These are phyloP conservation scores for Starmerella stigmatis DNA, from an alignment of 805 yeast species.

Conservation along the genomic window DNA sequence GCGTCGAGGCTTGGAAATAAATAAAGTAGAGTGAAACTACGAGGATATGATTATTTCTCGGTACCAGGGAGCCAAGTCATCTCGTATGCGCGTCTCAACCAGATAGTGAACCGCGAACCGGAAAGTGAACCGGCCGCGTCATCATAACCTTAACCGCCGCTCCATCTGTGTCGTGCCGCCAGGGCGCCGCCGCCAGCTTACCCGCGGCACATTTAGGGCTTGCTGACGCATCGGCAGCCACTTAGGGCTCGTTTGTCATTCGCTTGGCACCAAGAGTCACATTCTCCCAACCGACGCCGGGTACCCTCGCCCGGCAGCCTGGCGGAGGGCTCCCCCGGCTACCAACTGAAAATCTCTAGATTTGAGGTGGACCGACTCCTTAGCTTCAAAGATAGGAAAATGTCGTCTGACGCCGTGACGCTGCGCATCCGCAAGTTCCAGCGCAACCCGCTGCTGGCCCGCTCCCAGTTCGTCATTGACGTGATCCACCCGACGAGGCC, in stretches of 20 bases:
- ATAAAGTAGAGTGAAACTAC: no score
- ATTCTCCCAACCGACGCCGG: conserved; percentile 17
- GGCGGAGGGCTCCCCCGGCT: conserved; percentile 3
- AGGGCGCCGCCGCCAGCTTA: no score
- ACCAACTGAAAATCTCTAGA: conserved; percentile 17
- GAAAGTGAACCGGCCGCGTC: no score
- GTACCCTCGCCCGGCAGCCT: conserved; percentile 17
- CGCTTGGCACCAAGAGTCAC: background rate
- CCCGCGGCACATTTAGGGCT: background rate
- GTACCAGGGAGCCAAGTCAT: no score
- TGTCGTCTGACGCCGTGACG: conserved; percentile 95
- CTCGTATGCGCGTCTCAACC: no score
- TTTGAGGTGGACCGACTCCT: conserved; percentile 12
- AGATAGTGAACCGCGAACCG: no score
- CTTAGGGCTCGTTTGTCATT: conserved; percentile 1
- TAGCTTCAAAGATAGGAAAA: conserved; percentile 8
- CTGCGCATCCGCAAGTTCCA: conserved; percentile 99
- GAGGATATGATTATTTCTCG: no score
- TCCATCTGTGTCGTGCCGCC: no score
- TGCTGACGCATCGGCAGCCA: background rate
- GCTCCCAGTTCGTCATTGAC: conserved; percentile 99
- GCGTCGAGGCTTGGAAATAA: no score
- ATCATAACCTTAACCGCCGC: no score
- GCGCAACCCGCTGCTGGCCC: conserved; percentile 96
- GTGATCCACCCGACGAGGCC: conserved; percentile 99